Evolutionary conservation across 2,329 filamentous ascomycete genomes (phyloP).

Genomic region (Stachybotrys echinatus): DNA sequence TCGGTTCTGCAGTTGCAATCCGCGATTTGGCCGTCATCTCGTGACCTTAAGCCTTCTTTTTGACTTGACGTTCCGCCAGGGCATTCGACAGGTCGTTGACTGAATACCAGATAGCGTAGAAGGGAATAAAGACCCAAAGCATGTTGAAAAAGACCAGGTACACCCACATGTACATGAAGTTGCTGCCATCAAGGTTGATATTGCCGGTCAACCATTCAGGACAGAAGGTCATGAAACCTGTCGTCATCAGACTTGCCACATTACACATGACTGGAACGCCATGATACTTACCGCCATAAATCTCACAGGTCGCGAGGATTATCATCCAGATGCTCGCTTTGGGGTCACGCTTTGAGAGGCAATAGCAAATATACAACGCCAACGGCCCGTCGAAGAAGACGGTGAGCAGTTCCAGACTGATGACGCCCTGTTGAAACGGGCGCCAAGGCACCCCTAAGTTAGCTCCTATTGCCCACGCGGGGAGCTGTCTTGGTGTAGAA

Average conservation of each 20-base stretch:
- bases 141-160: conserved; percentile 66
- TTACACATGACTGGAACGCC: neutral
- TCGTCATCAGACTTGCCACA: neutral
- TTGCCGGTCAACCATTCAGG: conserved; percentile 63
- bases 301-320: conserved; percentile 58
- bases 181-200: conserved; percentile 57
- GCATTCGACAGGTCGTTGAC: conserved; percentile 50
- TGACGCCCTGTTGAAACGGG: conserved; percentile 39
- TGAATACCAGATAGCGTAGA: conserved; percentile 53
- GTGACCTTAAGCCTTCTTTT: conserved; percentile 24
- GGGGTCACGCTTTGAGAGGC: conserved; percentile 49
- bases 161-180: conserved; percentile 64
- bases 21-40: no score
- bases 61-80: conserved; percentile 28
- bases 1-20: no score
- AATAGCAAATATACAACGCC: conserved; percentile 54
- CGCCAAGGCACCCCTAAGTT: neutral
- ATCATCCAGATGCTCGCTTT: conserved; percentile 58
- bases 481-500: no score
- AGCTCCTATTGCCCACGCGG: no score
- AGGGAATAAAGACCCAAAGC: conserved; percentile 60
- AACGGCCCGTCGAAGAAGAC: conserved; percentile 58
- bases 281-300: conserved; percentile 54
- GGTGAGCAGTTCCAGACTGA: conserved; percentile 61
- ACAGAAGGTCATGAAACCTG: conserved; percentile 66